Evolutionary conservation across 2,329 filamentous ascomycete species (phyloP).

Genomic region (Penicillium brevicompactum): DNA sequence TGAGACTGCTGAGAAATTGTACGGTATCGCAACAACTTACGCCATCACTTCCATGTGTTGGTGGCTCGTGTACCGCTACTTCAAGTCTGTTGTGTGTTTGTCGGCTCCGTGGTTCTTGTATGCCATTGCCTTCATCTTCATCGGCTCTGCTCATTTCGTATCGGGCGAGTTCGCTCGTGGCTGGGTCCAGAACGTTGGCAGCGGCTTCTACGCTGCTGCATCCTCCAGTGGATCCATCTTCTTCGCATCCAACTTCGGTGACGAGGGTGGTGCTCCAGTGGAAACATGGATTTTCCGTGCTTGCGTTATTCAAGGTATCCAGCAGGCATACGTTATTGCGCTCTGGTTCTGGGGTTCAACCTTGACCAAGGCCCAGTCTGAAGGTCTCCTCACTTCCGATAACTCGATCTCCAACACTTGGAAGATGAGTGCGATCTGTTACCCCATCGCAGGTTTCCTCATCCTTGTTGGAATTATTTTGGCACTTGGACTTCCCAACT

Average conservation of each 20-base stretch:
- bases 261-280: constrained; percentile 63
- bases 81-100: constrained; percentile 60
- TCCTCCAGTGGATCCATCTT: constrained; percentile 65
- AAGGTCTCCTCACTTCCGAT: constrained; percentile 42
- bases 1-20: constrained; percentile 61
- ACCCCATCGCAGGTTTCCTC: constrained; percentile 60
- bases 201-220: constrained; percentile 62
- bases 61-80: constrained; percentile 63
- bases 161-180: constrained; percentile 41
- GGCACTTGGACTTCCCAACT: constrained; percentile 63
- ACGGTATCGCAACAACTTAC: constrained; percentile 63
- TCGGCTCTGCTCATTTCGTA: constrained; percentile 61
- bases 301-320: constrained; percentile 66
- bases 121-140: constrained; percentile 62
- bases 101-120: constrained; percentile 65
- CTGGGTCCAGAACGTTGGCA: constrained; percentile 63
- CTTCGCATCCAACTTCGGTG: constrained; percentile 69
- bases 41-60: constrained; percentile 60
- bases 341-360: constrained; percentile 69
- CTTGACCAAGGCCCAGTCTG: constrained; percentile 49
- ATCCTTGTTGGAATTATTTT: constrained; percentile 59
- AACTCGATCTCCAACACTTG: constrained; percentile 44
- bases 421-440: constrained; percentile 56
- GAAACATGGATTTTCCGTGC: constrained; percentile 68
- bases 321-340: constrained; percentile 65